Conservation (phyloP, 2,329 filamentous ascomycete species). For the Alternaria panax region DNA sequence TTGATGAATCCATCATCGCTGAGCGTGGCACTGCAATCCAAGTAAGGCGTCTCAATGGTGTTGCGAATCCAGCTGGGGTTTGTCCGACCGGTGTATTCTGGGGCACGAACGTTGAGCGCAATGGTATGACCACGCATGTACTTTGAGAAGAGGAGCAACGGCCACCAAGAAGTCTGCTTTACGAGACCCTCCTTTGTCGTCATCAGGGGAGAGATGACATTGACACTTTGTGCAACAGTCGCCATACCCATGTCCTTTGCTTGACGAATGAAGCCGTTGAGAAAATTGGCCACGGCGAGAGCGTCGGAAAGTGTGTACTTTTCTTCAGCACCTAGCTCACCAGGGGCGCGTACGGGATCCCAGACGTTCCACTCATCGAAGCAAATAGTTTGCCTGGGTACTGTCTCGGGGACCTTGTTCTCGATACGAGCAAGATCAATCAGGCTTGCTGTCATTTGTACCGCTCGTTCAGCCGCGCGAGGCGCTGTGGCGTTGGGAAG, state of each 20-base stretch:
- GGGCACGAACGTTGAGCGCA: conserved; percentile 68
- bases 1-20: conserved; percentile 67
- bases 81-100: conserved; percentile 72
- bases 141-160: conserved; percentile 71
- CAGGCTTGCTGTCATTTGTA: conserved; percentile 71
- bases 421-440: conserved; percentile 79
- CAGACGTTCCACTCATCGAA: conserved; percentile 90
- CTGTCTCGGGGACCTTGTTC: conserved; percentile 65
- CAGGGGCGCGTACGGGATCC: conserved; percentile 75
- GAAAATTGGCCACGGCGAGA: conserved; percentile 75
- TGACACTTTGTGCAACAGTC: conserved; percentile 79
- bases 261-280: conserved; percentile 80
- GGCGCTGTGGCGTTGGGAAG: conserved; percentile 61
- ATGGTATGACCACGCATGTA: conserved; percentile 78
- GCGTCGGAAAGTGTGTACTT: conserved; percentile 75
- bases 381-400: conserved; percentile 74
- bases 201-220: conserved; percentile 80
- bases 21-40: conserved; percentile 71
- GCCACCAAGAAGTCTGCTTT: conserved; percentile 80
- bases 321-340: conserved; percentile 76
- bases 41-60: conserved; percentile 72
- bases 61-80: conserved; percentile 70
- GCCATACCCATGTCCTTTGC: conserved; percentile 76
- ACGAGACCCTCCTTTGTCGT: conserved; percentile 69
- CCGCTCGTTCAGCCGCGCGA: conserved; percentile 73